Percentiles rank a stretch among this genome's conserved stretches.
Conservation (phyloP, 805 yeast species). For the Metschnikowia gruessii region DNA sequence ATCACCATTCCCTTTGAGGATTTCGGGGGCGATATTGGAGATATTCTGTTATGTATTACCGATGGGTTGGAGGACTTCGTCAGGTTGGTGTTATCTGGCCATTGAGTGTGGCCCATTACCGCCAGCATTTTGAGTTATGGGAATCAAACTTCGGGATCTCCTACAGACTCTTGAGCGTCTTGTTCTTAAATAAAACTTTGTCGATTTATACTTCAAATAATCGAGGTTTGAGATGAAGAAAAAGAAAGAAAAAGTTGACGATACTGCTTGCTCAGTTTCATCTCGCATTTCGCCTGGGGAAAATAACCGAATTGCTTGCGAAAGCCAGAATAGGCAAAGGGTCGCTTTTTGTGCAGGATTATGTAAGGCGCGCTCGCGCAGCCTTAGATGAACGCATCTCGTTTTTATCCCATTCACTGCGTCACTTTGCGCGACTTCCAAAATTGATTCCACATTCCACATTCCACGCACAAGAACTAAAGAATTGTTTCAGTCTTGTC, state of each 20-base stretch:
- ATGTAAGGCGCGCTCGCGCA: neutral
- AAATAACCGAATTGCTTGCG: conserved; percentile 14
- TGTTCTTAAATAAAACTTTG: too few relatives aligned
- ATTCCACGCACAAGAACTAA: neutral
- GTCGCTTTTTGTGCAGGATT: conserved; percentile 3
- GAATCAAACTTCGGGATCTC: neutral
- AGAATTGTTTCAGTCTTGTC: neutral
- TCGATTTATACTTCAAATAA: too few relatives aligned
- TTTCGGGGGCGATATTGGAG: neutral
- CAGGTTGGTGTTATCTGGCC: conserved; percentile 12
- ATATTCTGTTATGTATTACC: neutral
- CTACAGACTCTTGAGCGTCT: too few relatives aligned
- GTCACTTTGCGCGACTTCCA: too few relatives aligned
- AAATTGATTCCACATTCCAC: too few relatives aligned
- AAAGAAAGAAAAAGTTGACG: neutral
- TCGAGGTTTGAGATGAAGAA: neutral
- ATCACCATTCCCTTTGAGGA: neutral
- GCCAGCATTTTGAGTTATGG: conserved; percentile 11
- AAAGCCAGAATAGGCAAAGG: conserved; percentile 10
- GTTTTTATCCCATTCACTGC: too few relatives aligned
- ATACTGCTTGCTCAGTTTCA: neutral
- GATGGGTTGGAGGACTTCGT: conserved; percentile 9
- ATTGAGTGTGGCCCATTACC: conserved; percentile 8
- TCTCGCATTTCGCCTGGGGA: conserved; percentile 4
- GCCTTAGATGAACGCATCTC: too few relatives aligned